A percentile compares a stretch with the other conserved stretches of the same genome.
phyloP scores from a whole-genome alignment of 257 asterid genomes.

The Solanum bukasovii region DNA sequence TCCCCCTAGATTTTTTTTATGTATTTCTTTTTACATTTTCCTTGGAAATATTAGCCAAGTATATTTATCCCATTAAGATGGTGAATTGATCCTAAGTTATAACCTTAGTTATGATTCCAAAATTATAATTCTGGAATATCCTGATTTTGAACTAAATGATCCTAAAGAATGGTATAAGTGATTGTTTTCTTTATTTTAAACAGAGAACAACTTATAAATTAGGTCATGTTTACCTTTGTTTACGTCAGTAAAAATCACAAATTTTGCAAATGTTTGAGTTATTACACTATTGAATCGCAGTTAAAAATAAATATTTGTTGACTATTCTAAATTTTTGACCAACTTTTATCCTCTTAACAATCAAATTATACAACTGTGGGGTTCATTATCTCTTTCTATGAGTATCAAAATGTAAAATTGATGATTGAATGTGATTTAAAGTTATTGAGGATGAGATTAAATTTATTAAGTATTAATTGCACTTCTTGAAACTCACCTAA shows the following conservation, averaged over 20 bases:
- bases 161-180: background rate
- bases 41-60: background rate
- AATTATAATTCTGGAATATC: background rate
- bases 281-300: background rate
- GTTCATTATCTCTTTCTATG: background rate
- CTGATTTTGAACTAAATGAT: background rate
- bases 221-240: background rate
- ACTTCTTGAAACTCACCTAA: background rate
- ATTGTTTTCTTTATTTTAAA: background rate
- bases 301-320: background rate
- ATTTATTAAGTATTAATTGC: background rate
- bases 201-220: background rate
- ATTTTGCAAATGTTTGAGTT: background rate
- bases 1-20: background rate
- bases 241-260: background rate
- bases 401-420: background rate
- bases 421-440: background rate
- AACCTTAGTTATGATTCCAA: background rate
- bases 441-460: background rate
- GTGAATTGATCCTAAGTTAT: background rate
- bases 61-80: background rate
- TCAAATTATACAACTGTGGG: background rate
- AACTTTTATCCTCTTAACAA: background rate
- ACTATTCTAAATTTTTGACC: background rate
- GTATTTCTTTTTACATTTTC: background rate